phyloP scores from a whole-genome alignment of 2,329 filamentous ascomycete species.

The Diaporthe ampelina region DNA sequence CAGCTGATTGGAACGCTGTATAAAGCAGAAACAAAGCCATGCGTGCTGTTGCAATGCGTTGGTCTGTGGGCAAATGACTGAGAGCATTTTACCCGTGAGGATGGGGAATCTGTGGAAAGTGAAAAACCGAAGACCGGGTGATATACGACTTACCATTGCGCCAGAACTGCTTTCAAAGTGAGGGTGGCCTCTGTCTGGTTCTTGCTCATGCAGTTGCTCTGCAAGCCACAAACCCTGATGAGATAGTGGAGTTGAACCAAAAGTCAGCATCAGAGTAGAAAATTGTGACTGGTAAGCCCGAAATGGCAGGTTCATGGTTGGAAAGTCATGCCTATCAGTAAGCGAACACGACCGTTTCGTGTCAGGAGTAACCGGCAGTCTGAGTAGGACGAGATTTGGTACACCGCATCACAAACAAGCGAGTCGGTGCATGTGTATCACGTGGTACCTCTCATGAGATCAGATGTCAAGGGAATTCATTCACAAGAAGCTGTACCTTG shows the following conservation, averaged over 20 bases:
- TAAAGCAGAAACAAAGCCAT: not conserved
- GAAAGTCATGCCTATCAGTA: too few relatives aligned
- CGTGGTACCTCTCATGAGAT: not conserved
- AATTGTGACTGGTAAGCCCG: not conserved
- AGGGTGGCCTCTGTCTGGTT: not conserved
- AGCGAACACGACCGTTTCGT: not conserved
- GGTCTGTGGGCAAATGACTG: not conserved
- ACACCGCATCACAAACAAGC: not conserved
- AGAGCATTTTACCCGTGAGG: not conserved
- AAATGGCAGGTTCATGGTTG: not conserved
- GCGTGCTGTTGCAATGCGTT: not conserved
- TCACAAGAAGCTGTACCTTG: not conserved
- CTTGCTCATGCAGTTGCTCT: not conserved
- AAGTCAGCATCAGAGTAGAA: not conserved
- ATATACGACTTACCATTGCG: not conserved
- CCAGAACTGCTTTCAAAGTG: not conserved
- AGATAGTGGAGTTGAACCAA: not conserved
- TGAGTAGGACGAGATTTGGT: too few relatives aligned
- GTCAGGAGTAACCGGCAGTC: not conserved
- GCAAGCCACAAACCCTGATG: not conserved
- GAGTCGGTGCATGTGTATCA: not conserved
- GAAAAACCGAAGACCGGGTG: not conserved
- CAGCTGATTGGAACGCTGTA: not conserved
- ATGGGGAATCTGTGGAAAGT: not conserved
- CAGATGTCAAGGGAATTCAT: not conserved